These are phyloP conservation scores for Colletotrichum sansevieriae DNA, from an alignment of 2,329 filamentous ascomycete species.

Conservation along the genomic window DNA sequence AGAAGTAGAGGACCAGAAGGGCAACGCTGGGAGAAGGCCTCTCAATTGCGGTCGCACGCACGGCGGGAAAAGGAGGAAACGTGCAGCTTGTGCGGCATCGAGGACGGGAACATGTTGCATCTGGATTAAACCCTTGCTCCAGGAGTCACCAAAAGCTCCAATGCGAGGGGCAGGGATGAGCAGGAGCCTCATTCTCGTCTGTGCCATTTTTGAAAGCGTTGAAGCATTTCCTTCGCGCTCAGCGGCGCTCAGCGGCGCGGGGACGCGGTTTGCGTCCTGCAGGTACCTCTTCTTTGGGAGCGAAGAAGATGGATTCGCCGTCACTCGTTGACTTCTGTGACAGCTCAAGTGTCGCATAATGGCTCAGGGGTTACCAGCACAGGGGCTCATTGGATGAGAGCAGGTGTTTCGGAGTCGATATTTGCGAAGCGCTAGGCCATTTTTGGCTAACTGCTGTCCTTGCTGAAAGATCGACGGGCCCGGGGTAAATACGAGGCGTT, in stretches of 20 bases:
- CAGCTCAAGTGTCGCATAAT: constrained; percentile 35
- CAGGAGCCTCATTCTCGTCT: constrained; percentile 18
- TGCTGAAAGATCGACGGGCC: not conserved
- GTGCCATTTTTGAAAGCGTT: not conserved
- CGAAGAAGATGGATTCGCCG: constrained; percentile 21
- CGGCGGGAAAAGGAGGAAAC: constrained; percentile 25
- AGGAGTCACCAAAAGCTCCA: not conserved
- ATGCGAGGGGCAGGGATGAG: not conserved
- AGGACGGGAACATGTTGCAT: constrained; percentile 15
- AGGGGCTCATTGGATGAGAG: constrained; percentile 19
- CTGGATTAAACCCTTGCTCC: constrained; percentile 30
- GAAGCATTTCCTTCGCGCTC: no score
- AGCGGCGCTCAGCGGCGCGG: no score
- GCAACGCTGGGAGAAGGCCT: constrained; percentile 3
- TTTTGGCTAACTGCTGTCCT: not conserved
- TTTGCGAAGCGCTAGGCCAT: constrained; percentile 12
- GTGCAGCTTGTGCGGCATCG: constrained; percentile 24
- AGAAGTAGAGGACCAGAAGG: not conserved
- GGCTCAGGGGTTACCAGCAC: constrained; percentile 17
- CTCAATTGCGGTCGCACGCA: not conserved
- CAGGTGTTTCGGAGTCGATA: constrained; percentile 33
- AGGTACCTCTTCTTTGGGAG: not conserved
- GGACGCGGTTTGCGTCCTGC: no score
- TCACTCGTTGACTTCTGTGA: constrained; percentile 36
- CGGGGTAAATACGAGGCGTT: not conserved